These are phyloP conservation scores for Boechera divaricarpa DNA, from an alignment of 345 rosid species.

Conservation along the genomic window DNA sequence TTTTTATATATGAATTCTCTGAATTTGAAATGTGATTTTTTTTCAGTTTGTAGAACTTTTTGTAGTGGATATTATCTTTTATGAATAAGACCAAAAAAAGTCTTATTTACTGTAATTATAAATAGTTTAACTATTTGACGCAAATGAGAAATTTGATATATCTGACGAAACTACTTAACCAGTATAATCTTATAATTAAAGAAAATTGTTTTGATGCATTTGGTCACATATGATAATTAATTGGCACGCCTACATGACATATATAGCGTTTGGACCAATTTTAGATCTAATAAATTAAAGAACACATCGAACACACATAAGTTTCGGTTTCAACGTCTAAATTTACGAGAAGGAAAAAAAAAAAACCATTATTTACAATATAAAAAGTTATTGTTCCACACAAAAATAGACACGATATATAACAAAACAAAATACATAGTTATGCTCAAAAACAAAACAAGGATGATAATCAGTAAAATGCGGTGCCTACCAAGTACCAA, in stretches of 20 bases:
- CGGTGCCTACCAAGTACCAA: slow-evolving; percentile 46
- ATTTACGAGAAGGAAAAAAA: slow-evolving; percentile 13
- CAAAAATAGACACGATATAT: slow-evolving; percentile 33
- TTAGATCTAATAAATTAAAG: slow-evolving; percentile 9
- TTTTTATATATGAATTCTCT: slow-evolving; percentile 11
- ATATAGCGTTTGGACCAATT: slow-evolving; percentile 36
- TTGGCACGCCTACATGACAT: slow-evolving; percentile 29
- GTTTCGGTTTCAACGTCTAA: slow-evolving; percentile 40
- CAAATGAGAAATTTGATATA: slow-evolving; percentile 4
- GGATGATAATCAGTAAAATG: slow-evolving; percentile 29
- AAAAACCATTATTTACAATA: neutral
- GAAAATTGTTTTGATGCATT: neutral
- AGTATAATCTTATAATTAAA: neutral
- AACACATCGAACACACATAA: slow-evolving; percentile 28
- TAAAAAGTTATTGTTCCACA: neutral
- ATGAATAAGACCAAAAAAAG: neutral
- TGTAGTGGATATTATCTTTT: neutral
- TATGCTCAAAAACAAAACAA: slow-evolving; percentile 34
- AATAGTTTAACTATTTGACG: neutral
- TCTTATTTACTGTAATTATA: neutral
- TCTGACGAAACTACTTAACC: neutral
- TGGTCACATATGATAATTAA: neutral
- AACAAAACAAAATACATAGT: slow-evolving; percentile 35
- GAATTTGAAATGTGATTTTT: slow-evolving; percentile 13
- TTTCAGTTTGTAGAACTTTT: slow-evolving; percentile 10